Evolutionary conservation across 345 rosid genomes (phyloP), one percentile per base, ranked within the genome.

Genomic region (Euphorbia tirucalli): DNA sequence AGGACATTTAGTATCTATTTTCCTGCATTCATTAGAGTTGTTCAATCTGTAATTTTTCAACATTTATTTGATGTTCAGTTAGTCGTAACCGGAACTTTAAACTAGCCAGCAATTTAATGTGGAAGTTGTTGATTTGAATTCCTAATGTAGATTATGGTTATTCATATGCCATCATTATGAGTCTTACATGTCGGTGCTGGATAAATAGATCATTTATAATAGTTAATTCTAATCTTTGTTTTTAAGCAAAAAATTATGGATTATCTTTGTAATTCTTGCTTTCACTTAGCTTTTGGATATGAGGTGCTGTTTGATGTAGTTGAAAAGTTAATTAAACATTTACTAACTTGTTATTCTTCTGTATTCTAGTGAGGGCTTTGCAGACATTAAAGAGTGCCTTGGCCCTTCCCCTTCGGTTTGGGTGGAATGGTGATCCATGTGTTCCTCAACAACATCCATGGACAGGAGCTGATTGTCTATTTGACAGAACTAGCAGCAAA

Each of bases 371-470:
- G 59, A 71, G 82, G 79, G 90, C 93, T 41, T 80, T 96, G 74
- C 94, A 91, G 68, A 78, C 78, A 56, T 62, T 93, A 83, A 93
- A 87, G 82, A 87, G 69, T 56, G 83, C 94, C 14, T 71, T 96
- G 77, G 91, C 77, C 32, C 98, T 96, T 88, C 98, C 99, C 31
- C 82, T 78, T 69, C 89, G 97, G 74, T 81, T 96, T 74, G 99
- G 98, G 68, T 96, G 99, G 99, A 96, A 96, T 79, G 99, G 98
- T 57, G 99, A 96, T 76, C 99, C 99, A n/a, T 96, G 99, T 82
- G 97, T 96, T 82, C 99, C 99, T 52, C 87, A 87, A 65, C 93
- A 96, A 82, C 99, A 96, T 85, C 99, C 99, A 50, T 96, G 99
- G 99, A 88, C 79, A 67, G 99, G 99, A 78, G 91, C 84, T 66